Base-by-base conservation (phyloP, 2,329 filamentous ascomycete genomes). In the Alternaria sp. region DNA sequence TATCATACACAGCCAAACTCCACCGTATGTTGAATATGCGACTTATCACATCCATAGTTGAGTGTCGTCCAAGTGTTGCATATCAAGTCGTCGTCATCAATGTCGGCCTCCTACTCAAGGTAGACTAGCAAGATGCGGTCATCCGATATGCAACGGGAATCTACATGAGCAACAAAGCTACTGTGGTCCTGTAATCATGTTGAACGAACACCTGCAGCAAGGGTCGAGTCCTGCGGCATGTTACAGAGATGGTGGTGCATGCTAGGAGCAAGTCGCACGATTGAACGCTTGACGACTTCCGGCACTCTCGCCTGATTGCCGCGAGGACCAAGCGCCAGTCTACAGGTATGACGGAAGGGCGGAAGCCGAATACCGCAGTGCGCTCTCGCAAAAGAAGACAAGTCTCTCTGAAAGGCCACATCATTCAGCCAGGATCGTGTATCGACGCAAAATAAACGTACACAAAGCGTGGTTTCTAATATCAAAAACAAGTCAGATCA, bases 71-170 rank as follows among this genome's bases (percentile, higher is more conserved):
- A 23, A 28, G 11, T 21, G n/a, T 29, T 42, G 31, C 21, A 48
- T 31, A 40, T 24, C 13, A 13, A 45, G 14, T 14, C 36, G 26
- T 23, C 28, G 28, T 41, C 44, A 50, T 42, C 17, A 17, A 39
- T n/a, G 28, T 36, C 36, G 23, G 26, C 13, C 21, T 29, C n/a
- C 11, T 21, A 34, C 29, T 33, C 51, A 39, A 48, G 21, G 13
- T 9, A 10, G 28, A 41, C 41, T 48, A 31, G 33, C 21, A n/a
- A 36, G 4, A 34, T 60, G 64, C 56, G 63, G 62, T 54, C 56
- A 56, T 39, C 64, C 62, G 51, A 33, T 8, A 14, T 46, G 48
- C 54, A 62, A 51, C 54, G 37, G 56, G 48, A 42, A 49, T 55
- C 45, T 24, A 31, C 58, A 48, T 53, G 29, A 28, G 41, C 33